Conservation (phyloP, 768 basidiomycete species). For the Cubamyces sp. region DNA sequence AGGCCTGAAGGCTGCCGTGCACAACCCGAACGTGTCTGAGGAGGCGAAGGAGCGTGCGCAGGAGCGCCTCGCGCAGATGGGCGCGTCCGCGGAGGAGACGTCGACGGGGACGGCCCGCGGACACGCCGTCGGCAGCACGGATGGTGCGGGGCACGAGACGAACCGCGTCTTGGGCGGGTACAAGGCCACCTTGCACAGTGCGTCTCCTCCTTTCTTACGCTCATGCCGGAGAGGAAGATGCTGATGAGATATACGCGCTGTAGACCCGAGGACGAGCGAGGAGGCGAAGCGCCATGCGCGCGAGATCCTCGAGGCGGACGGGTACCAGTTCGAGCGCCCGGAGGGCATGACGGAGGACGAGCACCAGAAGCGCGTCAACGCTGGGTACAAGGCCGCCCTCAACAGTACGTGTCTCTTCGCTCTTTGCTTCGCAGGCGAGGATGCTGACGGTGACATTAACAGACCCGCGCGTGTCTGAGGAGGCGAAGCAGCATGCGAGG, state of each 20-base stretch:
- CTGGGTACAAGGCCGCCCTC: conserved; percentile 60
- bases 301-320: conserved; percentile 54
- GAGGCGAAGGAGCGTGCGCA: conserved; percentile 56
- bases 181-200: conserved; percentile 53
- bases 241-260: background rate
- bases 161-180: conserved; percentile 47
- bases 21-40: conserved; percentile 60
- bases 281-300: conserved; percentile 57
- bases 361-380: conserved; percentile 52
- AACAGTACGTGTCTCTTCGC: conserved; percentile 42
- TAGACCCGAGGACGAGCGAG: conserved; percentile 50
- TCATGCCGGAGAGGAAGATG: background rate
- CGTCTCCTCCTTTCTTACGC: conserved; percentile 6
- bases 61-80: conserved; percentile 49
- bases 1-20: conserved; percentile 60
- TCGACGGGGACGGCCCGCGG: background rate
- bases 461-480: conserved; percentile 53
- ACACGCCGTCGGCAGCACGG: conserved; percentile 2
- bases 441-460: conserved; percentile 1
- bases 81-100: conserved; percentile 23
- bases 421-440: background rate
- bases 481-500: conserved; percentile 52
- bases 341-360: conserved; percentile 40
- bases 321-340: conserved; percentile 37
- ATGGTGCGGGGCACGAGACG: conserved; percentile 23